Percentiles rank a stretch among this genome's conserved stretches.
These are phyloP conservation scores for Lasiodiplodia citricola DNA, from an alignment of 2,329 filamentous ascomycete species.

Conservation along the genomic window DNA sequence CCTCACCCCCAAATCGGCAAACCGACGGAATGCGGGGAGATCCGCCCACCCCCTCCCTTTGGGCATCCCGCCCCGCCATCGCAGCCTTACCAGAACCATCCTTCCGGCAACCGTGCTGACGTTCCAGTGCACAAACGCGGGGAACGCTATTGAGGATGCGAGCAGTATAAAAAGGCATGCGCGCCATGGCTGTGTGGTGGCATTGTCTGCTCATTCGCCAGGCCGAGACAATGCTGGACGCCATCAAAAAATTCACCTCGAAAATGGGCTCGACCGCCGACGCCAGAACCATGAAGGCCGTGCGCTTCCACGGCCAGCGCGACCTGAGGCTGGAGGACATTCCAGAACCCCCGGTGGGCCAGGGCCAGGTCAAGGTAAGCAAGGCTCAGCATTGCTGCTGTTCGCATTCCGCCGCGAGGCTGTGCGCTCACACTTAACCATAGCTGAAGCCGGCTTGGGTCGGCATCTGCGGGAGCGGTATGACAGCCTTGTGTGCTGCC, in stretches of 20 bases:
- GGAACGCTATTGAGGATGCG: not conserved
- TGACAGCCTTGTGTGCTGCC: not conserved
- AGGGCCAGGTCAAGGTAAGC: slow-evolving; percentile 48
- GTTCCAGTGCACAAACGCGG: not conserved
- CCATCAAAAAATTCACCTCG: not conserved
- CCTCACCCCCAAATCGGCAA: slow-evolving; percentile 14
- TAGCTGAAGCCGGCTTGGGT: slow-evolving; percentile 47
- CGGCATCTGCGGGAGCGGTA: slow-evolving; percentile 50
- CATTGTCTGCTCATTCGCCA: slow-evolving; percentile 6
- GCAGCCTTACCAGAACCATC: not conserved
- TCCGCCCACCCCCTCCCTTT: slow-evolving; percentile 18
- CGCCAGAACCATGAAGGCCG: slow-evolving; percentile 48
- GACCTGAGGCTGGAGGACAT: slow-evolving; percentile 52
- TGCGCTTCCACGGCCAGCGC: slow-evolving; percentile 52
- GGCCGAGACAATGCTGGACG: slow-evolving; percentile 11
- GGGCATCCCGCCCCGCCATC: slow-evolving; percentile 7
- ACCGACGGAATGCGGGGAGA: slow-evolving; percentile 21
- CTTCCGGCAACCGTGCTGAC: slow-evolving; percentile 4
- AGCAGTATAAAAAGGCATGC: not conserved
- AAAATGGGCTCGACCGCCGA: not conserved
- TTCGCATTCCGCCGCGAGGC: slow-evolving; percentile 29
- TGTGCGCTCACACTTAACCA: slow-evolving; percentile 18
- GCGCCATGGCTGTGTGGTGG: not conserved
- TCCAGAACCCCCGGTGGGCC: slow-evolving; percentile 45
- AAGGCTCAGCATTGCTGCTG: not conserved